Conservation (phyloP, 2,329 filamentous ascomycete genomes). For the Purpureocillium lavendulum region DNA sequence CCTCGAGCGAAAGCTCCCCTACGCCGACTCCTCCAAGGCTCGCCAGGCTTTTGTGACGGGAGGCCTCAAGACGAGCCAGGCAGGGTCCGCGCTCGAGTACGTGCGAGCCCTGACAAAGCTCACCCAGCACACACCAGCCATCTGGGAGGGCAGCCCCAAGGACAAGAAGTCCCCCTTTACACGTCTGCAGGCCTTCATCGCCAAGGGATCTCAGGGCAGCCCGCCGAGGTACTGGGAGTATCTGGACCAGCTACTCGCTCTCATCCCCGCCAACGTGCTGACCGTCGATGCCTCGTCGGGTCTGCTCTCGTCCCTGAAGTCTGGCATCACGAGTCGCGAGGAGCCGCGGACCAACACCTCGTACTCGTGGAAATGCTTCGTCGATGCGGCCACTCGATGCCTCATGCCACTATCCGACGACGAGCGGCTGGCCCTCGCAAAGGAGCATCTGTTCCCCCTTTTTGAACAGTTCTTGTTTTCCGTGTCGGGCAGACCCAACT, state of each 20-base stretch:
- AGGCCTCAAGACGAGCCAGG: slow-evolving; percentile 63
- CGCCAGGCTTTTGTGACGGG: slow-evolving; percentile 60
- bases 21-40: slow-evolving; percentile 40
- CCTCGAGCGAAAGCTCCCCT: slow-evolving; percentile 38
- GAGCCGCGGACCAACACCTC: slow-evolving; percentile 62
- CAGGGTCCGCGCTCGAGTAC: slow-evolving; percentile 65
- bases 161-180: slow-evolving; percentile 45
- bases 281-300: slow-evolving; percentile 43
- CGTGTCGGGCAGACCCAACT: slow-evolving; percentile 25
- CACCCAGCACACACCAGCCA: slow-evolving; percentile 53
- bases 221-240: slow-evolving; percentile 64
- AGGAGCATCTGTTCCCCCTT: slow-evolving; percentile 44
- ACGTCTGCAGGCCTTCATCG: slow-evolving; percentile 63
- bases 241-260: slow-evolving; percentile 53
- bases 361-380: slow-evolving; percentile 68
- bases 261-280: slow-evolving; percentile 42
- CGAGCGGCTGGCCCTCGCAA: slow-evolving; percentile 36
- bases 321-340: slow-evolving; percentile 64
- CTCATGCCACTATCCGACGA: slow-evolving; percentile 34
- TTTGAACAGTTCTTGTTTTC: slow-evolving; percentile 46
- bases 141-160: slow-evolving; percentile 56
- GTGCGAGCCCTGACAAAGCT: slow-evolving; percentile 58
- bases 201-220: slow-evolving; percentile 77
- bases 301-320: slow-evolving; percentile 59
- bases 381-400: slow-evolving; percentile 52